Evolutionary conservation across 352 stramenopile species (phyloP), one percentile per base, ranked within the genome.

Genomic region (Phytophthora pisi): DNA sequence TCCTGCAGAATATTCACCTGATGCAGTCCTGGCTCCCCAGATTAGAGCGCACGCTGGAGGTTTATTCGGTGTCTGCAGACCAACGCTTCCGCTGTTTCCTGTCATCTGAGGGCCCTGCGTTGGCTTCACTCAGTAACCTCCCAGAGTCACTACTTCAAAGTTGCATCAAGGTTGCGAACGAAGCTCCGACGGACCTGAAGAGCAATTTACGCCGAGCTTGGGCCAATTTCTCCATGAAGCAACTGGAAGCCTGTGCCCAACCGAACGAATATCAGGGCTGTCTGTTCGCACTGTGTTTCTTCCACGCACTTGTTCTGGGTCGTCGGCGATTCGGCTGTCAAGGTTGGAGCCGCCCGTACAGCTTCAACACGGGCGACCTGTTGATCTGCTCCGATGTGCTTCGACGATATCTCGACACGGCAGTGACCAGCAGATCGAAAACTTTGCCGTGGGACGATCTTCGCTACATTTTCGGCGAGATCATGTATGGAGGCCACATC

Each of bases 361-460:
- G 83, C 57, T 98, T 98, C 78, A 98, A 98, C 68, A 98, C 90
- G 6, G 95, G 95, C 38, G 95, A 98, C 34, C 70, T 98, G n/a
- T 85, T 93, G 26, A 98, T 98, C 53, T 98, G 95, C 64, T 82
- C 86, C 3, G 86, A 95, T 53, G 79, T 94, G 23, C 67, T 95
- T 9, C 75, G 75, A 4, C 75, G 87, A n/a, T 95, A 95, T 64
- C 49, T 90, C 7, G 84, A 92, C 38, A 76, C 67, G 20, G 47
- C 72, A 4, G 46, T 51, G 36, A 72, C 51, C 0, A 67, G 57
- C 28, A 72, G 59, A 28, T 61, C 72, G 2, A 82, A 78, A 43
- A 43, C 59, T 34, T 72, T 94, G 28, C 86, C 88, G 5, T 96
- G 88, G 88, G 88, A 94, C 8, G 86, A 96, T 45, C 46, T 96